These are phyloP conservation scores for Anthracocystis panici-leucophaei DNA, from an alignment of 1,284 basidiomycete genomes.

Conservation along the genomic window DNA sequence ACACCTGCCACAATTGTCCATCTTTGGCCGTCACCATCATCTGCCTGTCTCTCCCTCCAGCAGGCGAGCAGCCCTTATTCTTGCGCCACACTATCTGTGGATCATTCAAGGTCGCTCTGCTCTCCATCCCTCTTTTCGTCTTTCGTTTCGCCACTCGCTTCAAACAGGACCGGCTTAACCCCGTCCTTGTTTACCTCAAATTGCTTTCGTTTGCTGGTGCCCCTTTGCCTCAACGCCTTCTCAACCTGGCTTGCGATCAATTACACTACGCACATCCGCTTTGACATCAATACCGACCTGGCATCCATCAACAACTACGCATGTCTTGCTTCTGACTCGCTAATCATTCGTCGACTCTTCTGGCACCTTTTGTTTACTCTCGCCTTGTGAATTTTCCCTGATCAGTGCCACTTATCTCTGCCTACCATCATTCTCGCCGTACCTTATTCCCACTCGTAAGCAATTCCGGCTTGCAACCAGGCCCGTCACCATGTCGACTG, in stretches of 20 bases:
- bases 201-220: constrained; percentile 25
- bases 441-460: constrained; percentile 8
- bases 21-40: constrained; percentile 9
- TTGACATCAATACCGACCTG: too few relatives aligned
- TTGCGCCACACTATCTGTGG: constrained; percentile 8
- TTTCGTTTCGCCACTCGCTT: constrained; percentile 4
- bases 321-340: constrained; percentile 3
- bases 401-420: neutral
- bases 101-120: constrained; percentile 17
- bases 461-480: neutral
- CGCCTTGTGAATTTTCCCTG: constrained; percentile 8
- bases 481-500: constrained; percentile 35
- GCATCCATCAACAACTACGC: neutral
- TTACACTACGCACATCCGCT: neutral
- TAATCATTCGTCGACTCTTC: constrained; percentile 6
- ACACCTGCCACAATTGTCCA: neutral
- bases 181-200: constrained; percentile 22
- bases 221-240: constrained; percentile 12
- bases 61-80: constrained; percentile 13
- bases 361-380: neutral
- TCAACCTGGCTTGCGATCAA: constrained; percentile 20
- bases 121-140: constrained; percentile 7
- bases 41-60: neutral
- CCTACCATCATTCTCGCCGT: neutral
- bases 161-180: constrained; percentile 41